phyloP scores from a whole-genome alignment of 1,139 yeast species.

The Wickerhamomyces sp. region DNA sequence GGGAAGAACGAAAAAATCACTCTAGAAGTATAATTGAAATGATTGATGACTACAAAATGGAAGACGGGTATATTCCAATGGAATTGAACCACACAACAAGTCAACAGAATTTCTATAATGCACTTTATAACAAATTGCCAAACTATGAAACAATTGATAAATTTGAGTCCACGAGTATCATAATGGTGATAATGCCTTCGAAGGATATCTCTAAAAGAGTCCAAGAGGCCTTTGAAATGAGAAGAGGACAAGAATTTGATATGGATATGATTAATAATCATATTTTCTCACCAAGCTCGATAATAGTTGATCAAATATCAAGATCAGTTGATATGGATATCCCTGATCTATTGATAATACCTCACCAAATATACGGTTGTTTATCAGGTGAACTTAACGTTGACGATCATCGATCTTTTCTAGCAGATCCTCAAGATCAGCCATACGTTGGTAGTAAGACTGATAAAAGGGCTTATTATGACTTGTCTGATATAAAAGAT shows the following conservation, averaged over 20 bases:
- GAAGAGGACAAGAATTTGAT: conserved; percentile 22
- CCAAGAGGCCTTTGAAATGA: conserved; percentile 9
- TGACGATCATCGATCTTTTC: conserved; percentile 24
- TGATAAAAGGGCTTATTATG: conserved; percentile 23
- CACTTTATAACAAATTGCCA: conserved; percentile 19
- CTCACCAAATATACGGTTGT: conserved; percentile 40
- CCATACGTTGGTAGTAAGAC: conserved; percentile 6
- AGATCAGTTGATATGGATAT: conserved; percentile 4
- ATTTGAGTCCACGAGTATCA: conserved; percentile 16
- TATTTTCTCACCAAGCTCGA: conserved; percentile 26
- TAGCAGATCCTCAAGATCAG: conserved; percentile 19
- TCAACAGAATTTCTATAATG: conserved; percentile 11
- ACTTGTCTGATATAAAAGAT: conserved; percentile 11
- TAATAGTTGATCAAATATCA: conserved; percentile 8
- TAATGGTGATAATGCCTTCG: conserved; percentile 23
- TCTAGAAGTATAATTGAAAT: conserved; percentile 3
- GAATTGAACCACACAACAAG: not conserved
- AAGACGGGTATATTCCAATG: not conserved
- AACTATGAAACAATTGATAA: conserved; percentile 11
- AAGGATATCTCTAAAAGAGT: conserved; percentile 12
- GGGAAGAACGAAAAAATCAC: not conserved
- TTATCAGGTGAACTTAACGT: conserved; percentile 39
- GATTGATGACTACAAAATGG: conserved; percentile 6
- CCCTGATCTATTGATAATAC: conserved; percentile 28
- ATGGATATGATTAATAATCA: conserved; percentile 36